Conservation (phyloP, 768 basidiomycete genomes). For the Kwoniella dejecticola region DNA sequence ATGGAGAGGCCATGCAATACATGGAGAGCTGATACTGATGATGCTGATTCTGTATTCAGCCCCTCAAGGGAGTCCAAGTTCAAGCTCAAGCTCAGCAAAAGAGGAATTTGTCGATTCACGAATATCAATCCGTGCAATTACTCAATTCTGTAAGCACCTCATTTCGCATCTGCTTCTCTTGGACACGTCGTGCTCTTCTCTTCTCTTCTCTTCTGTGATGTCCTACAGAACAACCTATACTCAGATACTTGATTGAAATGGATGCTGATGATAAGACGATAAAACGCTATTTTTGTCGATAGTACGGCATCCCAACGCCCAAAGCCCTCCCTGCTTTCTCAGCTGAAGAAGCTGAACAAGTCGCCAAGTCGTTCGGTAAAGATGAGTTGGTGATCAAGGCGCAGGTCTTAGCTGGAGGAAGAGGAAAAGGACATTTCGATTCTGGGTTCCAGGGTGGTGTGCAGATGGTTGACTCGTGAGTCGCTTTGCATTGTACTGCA, state of each 20-base stretch:
- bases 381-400: conserved; percentile 93
- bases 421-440: conserved; percentile 96
- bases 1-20: too few relatives aligned
- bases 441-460: conserved; percentile 93
- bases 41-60: conserved; percentile 6
- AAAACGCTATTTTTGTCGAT: too few relatives aligned
- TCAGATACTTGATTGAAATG: too few relatives aligned
- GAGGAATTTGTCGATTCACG: conserved; percentile 93
- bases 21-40: background rate
- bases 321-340: conserved; percentile 84
- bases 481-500: background rate
- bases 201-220: too few relatives aligned
- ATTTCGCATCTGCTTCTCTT: conserved; percentile 4
- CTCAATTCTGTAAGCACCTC: conserved; percentile 76
- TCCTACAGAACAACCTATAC: too few relatives aligned
- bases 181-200: too few relatives aligned
- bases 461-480: conserved; percentile 83
- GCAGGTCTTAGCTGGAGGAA: conserved; percentile 96
- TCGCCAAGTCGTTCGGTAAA: conserved; percentile 85
- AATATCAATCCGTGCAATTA: conserved; percentile 93
- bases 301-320: conserved; percentile 96
- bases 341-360: conserved; percentile 82
- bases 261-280: too few relatives aligned
- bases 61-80: conserved; percentile 20
- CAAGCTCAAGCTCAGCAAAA: conserved; percentile 61